These are phyloP conservation scores for Fusarium nelsonii DNA, from an alignment of 2,329 filamentous ascomycete genomes.

Conservation along the genomic window DNA sequence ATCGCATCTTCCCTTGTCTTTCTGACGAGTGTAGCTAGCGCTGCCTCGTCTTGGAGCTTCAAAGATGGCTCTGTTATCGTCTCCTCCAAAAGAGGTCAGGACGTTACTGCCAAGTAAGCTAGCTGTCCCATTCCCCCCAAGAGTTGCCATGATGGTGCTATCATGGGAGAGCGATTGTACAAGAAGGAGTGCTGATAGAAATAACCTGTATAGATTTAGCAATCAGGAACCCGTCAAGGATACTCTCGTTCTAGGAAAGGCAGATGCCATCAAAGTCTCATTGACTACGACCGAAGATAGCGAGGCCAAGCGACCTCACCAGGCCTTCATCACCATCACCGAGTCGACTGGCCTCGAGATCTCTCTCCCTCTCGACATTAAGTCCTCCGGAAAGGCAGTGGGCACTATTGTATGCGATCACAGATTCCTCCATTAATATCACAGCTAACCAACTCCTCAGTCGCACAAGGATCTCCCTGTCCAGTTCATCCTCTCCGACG, in stretches of 20 bases:
- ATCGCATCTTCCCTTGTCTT: constrained; percentile 58
- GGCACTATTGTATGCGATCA: constrained; percentile 79
- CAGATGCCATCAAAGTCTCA: constrained; percentile 83
- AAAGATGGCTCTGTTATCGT: constrained; percentile 78
- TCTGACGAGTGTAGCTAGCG: constrained; percentile 63
- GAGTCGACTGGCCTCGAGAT: constrained; percentile 86
- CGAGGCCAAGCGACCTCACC: constrained; percentile 87
- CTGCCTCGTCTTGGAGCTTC: constrained; percentile 76
- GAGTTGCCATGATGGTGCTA: constrained; percentile 37
- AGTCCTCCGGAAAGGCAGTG: constrained; percentile 85
- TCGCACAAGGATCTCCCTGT: constrained; percentile 88
- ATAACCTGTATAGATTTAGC: constrained; percentile 64
- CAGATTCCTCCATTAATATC: neutral
- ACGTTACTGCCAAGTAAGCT: constrained; percentile 75
- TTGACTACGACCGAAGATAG: constrained; percentile 85
- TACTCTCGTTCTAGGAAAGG: constrained; percentile 72
- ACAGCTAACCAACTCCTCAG: constrained; percentile 61
- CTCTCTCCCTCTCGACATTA: constrained; percentile 85
- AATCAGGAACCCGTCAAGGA: constrained; percentile 71
- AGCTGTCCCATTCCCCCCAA: constrained; percentile 2
- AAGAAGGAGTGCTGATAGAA: constrained; percentile 40
- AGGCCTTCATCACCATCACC: constrained; percentile 88
- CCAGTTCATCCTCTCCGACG: constrained; percentile 77
- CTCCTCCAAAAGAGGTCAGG: constrained; percentile 72
- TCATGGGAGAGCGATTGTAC: neutral